These are phyloP conservation scores for Nannochloris sp. DNA, from an alignment of 139 green algal genomes.

Conservation along the genomic window DNA sequence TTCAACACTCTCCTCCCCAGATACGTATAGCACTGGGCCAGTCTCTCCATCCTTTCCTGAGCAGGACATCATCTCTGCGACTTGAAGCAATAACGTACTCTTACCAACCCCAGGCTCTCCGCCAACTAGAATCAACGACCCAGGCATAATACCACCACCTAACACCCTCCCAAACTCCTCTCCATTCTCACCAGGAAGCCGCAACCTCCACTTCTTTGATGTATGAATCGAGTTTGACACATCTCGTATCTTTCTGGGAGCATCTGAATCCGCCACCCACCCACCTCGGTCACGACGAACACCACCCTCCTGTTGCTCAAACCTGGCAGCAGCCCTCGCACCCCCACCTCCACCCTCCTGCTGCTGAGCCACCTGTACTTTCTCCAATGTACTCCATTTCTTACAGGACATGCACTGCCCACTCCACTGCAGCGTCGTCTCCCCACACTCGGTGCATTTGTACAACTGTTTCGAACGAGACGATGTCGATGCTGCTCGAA, in stretches of 20 bases:
- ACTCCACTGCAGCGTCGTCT: slow-evolving; percentile 38
- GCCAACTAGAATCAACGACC: slow-evolving; percentile 78
- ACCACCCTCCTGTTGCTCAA: slow-evolving; percentile 7
- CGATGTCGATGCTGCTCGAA: slow-evolving; percentile 4
- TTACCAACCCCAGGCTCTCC: slow-evolving; percentile 96
- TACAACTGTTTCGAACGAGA: slow-evolving; percentile 27
- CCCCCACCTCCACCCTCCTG: slow-evolving; percentile 12
- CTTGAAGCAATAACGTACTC: slow-evolving; percentile 88
- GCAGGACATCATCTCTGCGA: slow-evolving; percentile 19
- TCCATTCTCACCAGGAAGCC: slow-evolving; percentile 36
- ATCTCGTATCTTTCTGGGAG: slow-evolving; percentile 35
- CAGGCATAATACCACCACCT: slow-evolving; percentile 84
- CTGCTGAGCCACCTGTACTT: slow-evolving; percentile 12
- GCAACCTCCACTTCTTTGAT: slow-evolving; percentile 33
- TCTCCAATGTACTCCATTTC: slow-evolving; percentile 39
- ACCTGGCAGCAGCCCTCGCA: slow-evolving; percentile 21
- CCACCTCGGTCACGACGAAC: not conserved
- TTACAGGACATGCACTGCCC: slow-evolving; percentile 54
- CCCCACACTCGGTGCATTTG: slow-evolving; percentile 46
- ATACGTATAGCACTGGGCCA: slow-evolving; percentile 66
- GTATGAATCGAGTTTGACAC: slow-evolving; percentile 11
- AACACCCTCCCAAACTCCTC: slow-evolving; percentile 72
- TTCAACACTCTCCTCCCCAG: slow-evolving; percentile 60
- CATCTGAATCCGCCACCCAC: slow-evolving; percentile 15
- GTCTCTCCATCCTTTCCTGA: not conserved